A percentile compares a stretch with the other conserved stretches of the same genome.
These are phyloP conservation scores for Pyricularia grisea DNA, from an alignment of 2,329 filamentous ascomycete genomes.

Conservation along the genomic window DNA sequence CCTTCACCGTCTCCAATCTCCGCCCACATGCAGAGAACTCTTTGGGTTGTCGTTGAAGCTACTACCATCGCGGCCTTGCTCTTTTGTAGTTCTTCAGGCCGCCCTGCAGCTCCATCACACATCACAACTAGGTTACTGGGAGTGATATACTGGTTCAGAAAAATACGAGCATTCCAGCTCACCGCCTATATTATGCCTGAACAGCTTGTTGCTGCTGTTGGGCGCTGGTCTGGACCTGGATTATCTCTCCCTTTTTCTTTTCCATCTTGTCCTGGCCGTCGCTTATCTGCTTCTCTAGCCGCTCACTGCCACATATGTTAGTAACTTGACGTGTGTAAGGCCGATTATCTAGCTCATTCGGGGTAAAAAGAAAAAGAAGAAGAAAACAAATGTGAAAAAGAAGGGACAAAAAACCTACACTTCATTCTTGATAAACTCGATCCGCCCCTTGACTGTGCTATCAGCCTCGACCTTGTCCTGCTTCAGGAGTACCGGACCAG, in stretches of 20 bases:
- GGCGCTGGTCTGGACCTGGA: slow-evolving; percentile 41
- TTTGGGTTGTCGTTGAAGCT: background rate
- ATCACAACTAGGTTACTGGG: background rate
- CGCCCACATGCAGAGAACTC: background rate
- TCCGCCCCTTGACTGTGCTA: slow-evolving; percentile 78
- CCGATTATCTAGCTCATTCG: too few species aligned
- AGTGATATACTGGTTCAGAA: background rate
- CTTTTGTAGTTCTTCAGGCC: background rate
- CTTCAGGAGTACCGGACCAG: slow-evolving; percentile 87
- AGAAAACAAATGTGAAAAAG: background rate
- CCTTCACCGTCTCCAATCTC: background rate
- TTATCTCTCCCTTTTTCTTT: slow-evolving; percentile 50
- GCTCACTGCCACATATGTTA: slow-evolving; percentile 11
- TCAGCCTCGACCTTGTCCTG: slow-evolving; percentile 88
- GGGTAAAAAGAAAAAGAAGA: background rate
- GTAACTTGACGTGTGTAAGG: background rate
- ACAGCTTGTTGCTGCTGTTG: slow-evolving; percentile 25
- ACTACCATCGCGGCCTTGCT: background rate
- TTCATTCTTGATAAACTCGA: slow-evolving; percentile 90
- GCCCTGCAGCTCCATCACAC: background rate
- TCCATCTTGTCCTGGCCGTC: slow-evolving; percentile 47
- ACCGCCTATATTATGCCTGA: slow-evolving; percentile 18
- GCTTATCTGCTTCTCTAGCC: slow-evolving; percentile 42
- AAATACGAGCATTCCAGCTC: slow-evolving; percentile 9
- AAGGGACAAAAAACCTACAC: slow-evolving; percentile 51